Conservation (phyloP, 129 eudicot species). For the Ambrosia trifida region DNA sequence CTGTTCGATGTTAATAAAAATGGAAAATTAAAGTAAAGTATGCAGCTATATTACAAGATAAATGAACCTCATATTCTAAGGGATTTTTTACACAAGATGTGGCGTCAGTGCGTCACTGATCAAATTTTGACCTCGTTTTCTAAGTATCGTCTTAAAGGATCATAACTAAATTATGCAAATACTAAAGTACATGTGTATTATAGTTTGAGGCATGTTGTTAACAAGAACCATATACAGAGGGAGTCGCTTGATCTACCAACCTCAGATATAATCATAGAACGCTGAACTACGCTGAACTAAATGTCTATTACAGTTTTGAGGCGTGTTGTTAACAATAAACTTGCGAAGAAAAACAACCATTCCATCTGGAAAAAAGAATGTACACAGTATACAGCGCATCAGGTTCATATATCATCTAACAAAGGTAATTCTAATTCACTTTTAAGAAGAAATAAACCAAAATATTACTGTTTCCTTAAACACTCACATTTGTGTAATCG, state of each 20-base stretch:
- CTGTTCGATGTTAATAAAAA: neutral
- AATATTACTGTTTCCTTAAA: conserved; percentile 29
- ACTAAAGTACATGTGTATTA: neutral
- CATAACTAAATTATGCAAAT: neutral
- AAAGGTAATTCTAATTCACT: conserved; percentile 38
- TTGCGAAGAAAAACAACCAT: conserved; percentile 2
- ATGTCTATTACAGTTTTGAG: conserved; percentile 4
- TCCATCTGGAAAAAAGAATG: conserved; percentile 29
- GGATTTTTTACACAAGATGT: conserved; percentile 9
- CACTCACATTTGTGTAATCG: conserved; percentile 17
- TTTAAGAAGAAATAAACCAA: conserved; percentile 39
- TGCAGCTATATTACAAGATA: conserved; percentile 22
- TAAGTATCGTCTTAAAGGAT: neutral
- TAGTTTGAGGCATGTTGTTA: neutral
- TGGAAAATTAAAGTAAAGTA: conserved; percentile 3
- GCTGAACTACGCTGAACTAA: conserved; percentile 9
- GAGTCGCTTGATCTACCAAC: neutral
- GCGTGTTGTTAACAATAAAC: conserved; percentile 15
- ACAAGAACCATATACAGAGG: neutral
- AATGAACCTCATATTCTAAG: conserved; percentile 14
- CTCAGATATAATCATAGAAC: neutral
- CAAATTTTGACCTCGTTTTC: neutral
- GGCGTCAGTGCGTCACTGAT: neutral
- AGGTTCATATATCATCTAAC: conserved; percentile 45
- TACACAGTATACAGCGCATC: conserved; percentile 51